Conservation (phyloP, 805 yeast species). For the Yarrowia porcina region DNA sequence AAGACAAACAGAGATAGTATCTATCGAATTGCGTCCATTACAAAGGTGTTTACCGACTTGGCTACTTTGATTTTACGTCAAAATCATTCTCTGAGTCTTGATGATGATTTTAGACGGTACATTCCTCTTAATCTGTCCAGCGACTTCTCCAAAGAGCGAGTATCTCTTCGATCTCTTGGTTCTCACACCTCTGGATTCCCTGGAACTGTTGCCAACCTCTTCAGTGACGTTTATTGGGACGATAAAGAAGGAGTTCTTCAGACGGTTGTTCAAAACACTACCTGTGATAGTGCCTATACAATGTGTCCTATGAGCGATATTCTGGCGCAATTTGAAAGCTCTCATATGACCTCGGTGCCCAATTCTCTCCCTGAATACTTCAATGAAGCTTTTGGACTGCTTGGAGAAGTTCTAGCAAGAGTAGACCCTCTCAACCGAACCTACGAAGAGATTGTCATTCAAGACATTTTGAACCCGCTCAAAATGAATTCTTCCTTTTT, state of each 20-base stretch:
- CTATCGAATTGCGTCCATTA: constrained; percentile 1
- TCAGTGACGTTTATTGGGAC: background rate
- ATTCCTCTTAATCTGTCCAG: background rate
- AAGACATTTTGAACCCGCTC: background rate
- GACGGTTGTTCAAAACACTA: background rate
- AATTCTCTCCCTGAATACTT: constrained; percentile 17
- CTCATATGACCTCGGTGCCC: background rate
- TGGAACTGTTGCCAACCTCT: background rate
- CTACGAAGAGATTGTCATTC: background rate
- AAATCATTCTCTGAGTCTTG: background rate
- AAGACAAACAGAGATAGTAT: background rate
- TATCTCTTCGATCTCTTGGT: background rate
- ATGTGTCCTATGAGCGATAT: background rate
- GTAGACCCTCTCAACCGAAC: background rate
- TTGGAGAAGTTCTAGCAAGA: background rate
- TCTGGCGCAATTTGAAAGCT: background rate
- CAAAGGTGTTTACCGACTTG: constrained; percentile 8
- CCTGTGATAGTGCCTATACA: background rate
- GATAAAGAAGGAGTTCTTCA: background rate
- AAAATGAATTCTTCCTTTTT: background rate
- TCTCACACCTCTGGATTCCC: constrained; percentile 18
- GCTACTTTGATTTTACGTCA: background rate
- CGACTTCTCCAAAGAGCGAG: background rate
- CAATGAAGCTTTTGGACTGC: background rate
- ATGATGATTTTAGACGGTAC: background rate